These are phyloP conservation scores for Yamadazyma songkhlaensis DNA, from an alignment of 1,139 yeast genomes.

Conservation along the genomic window DNA sequence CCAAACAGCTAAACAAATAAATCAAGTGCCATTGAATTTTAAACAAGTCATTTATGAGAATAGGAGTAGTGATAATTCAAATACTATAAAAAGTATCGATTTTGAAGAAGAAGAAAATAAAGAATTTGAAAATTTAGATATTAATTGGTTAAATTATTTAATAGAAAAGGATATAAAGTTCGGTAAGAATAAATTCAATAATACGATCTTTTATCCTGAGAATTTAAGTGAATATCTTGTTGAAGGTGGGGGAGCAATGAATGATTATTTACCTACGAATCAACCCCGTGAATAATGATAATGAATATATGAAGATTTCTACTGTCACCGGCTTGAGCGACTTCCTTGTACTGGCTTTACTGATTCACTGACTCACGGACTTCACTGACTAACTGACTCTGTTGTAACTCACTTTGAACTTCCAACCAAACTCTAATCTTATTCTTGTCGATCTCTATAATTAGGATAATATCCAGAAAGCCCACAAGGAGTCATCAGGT, in stretches of 20 bases:
- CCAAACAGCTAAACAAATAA: slow-evolving; percentile 24
- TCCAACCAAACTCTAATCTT: too few species aligned
- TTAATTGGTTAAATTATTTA: slow-evolving; percentile 41
- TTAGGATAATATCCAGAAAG: too few species aligned
- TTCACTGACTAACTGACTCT: too few species aligned
- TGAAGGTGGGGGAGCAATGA: slow-evolving; percentile 10
- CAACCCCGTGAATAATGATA: too few species aligned
- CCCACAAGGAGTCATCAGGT: too few species aligned
- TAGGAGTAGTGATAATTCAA: slow-evolving; percentile 20
- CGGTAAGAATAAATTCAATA: slow-evolving; percentile 40
- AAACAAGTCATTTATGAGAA: slow-evolving; percentile 38
- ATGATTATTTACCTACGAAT: slow-evolving; percentile 11
- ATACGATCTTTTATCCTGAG: slow-evolving; percentile 23
- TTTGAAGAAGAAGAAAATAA: slow-evolving; percentile 31
- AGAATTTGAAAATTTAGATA: slow-evolving; percentile 4
- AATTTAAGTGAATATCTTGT: slow-evolving; percentile 11
- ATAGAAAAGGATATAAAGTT: slow-evolving; percentile 44
- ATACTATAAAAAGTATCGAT: slow-evolving; percentile 9
- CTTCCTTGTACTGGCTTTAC: too few species aligned
- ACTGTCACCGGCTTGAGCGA: too few species aligned
- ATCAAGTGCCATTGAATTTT: slow-evolving; percentile 30
- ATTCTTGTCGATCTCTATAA: too few species aligned
- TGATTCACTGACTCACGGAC: too few species aligned
- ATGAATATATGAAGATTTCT: too few species aligned
- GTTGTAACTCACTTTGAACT: too few species aligned